Evolutionary conservation across 129 eudicot genomes (phyloP).

Genomic region (Flaveria robusta): DNA sequence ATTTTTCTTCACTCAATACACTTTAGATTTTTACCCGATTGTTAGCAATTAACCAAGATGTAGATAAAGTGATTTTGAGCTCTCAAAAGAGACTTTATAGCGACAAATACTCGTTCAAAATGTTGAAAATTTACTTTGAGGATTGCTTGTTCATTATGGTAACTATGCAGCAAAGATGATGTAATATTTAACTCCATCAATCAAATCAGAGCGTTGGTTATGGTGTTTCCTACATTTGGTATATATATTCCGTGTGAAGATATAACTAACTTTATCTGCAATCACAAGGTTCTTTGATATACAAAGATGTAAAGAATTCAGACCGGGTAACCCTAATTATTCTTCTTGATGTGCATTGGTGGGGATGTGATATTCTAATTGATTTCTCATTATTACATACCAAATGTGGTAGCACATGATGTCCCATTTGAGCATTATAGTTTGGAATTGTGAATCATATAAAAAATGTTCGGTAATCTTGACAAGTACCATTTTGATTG

Average conservation of each 20-base stretch:
- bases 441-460: slow-evolving; percentile 24
- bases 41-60: slow-evolving; percentile 1
- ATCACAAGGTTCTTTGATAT: background rate
- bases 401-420: slow-evolving; percentile 10
- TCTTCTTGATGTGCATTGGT: background rate
- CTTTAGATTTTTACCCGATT: background rate
- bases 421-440: background rate
- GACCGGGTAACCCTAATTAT: background rate
- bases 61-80: background rate
- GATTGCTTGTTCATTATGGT: background rate
- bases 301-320: background rate
- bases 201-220: background rate
- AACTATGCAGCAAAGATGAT: background rate
- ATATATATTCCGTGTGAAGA: background rate
- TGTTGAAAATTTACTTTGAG: background rate
- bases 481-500: slow-evolving; percentile 54
- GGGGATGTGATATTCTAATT: background rate
- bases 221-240: background rate
- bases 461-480: slow-evolving; percentile 42
- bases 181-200: background rate
- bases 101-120: background rate
- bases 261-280: background rate
- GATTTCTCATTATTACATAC: slow-evolving; percentile 14
- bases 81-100: background rate
- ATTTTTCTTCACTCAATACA: background rate